These are phyloP conservation scores for Neurospora sp. DNA, from an alignment of 495 filamentous ascomycete species.

Conservation along the genomic window DNA sequence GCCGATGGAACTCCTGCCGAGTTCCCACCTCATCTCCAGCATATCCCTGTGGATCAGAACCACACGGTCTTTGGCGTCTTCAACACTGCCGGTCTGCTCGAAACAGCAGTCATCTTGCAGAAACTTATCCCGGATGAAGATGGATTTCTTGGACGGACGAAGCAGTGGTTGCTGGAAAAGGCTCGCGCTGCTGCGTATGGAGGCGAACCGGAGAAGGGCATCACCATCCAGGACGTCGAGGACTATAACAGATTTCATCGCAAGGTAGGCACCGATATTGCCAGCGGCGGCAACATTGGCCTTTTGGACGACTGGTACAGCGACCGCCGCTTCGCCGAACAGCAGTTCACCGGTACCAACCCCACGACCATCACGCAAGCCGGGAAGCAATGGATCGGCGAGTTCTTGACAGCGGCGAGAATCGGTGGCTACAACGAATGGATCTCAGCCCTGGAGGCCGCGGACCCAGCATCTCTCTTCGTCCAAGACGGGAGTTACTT, in stretches of 20 bases:
- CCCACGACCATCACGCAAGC: conserved; percentile 35
- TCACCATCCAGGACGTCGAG: conserved; percentile 30
- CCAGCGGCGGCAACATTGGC: conserved; percentile 31
- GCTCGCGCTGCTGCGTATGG: conserved; percentile 15
- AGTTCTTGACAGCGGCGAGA: conserved; percentile 27
- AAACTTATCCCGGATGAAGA: conserved; percentile 24
- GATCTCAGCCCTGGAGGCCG: conserved; percentile 16
- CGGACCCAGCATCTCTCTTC: conserved; percentile 24
- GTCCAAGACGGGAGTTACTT: conserved; percentile 41
- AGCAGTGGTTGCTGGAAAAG: conserved; percentile 19
- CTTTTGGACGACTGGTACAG: conserved; percentile 37
- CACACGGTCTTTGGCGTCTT: conserved; percentile 20
- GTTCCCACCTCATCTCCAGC: conserved; percentile 29
- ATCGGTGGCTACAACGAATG: conserved; percentile 17
- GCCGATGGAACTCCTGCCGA: conserved; percentile 14
- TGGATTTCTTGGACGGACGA: conserved; percentile 21
- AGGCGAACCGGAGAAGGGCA: conserved; percentile 22
- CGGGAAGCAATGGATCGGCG: conserved; percentile 18
- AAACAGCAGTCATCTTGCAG: conserved; percentile 24
- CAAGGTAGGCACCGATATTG: conserved; percentile 30
- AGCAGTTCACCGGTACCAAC: conserved; percentile 40
- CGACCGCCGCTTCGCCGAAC: conserved; percentile 41
- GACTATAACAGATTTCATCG: conserved; percentile 27
- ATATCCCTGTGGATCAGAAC: conserved; percentile 18
- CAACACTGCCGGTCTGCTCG: conserved; percentile 20